Conservation (phyloP, 495 filamentous ascomycete genomes). For the Lophiotrema nucula region DNA sequence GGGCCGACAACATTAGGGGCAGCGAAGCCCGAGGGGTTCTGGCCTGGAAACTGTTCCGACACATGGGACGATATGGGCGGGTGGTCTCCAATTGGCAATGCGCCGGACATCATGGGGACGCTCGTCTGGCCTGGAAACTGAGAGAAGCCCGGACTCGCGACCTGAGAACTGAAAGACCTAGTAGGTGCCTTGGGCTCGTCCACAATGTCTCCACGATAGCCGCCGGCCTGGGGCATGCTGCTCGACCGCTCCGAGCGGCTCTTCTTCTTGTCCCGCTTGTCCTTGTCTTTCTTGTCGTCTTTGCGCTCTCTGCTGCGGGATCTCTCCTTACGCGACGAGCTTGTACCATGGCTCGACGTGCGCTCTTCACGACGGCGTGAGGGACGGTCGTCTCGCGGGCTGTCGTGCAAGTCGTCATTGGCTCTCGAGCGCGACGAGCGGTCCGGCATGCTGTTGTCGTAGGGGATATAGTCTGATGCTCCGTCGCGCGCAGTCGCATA, state of each 20-base stretch:
- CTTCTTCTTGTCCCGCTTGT: slow-evolving; percentile 14
- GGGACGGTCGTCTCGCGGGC: slow-evolving; percentile 12
- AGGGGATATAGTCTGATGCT: slow-evolving; percentile 7
- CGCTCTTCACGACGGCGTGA: slow-evolving; percentile 26
- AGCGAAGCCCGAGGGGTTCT: slow-evolving; percentile 49
- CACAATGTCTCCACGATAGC: slow-evolving; percentile 14
- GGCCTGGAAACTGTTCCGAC: slow-evolving; percentile 59
- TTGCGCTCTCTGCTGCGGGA: slow-evolving; percentile 32
- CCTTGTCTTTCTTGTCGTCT: slow-evolving; percentile 20
- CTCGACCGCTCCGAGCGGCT: slow-evolving; percentile 23
- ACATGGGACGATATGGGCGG: slow-evolving; percentile 51
- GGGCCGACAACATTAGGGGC: slow-evolving; percentile 50
- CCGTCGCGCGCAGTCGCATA: slow-evolving; percentile 54
- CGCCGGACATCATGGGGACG: slow-evolving; percentile 31
- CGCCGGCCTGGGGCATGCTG: slow-evolving; percentile 8
- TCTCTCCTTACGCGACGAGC: slow-evolving; percentile 19
- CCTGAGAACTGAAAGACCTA: slow-evolving; percentile 43
- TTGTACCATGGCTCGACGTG: slow-evolving; percentile 19
- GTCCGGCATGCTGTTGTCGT: slow-evolving; percentile 16
- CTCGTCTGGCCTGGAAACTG: slow-evolving; percentile 50
- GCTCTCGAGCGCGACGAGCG: background rate
- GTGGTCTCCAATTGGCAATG: slow-evolving; percentile 18
- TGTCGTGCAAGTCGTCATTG: slow-evolving; percentile 26
- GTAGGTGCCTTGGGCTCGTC: slow-evolving; percentile 33
- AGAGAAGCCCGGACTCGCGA: slow-evolving; percentile 42